phyloP scores from a whole-genome alignment of 2,329 filamentous ascomycete species.

The Colletotrichum sp. region DNA sequence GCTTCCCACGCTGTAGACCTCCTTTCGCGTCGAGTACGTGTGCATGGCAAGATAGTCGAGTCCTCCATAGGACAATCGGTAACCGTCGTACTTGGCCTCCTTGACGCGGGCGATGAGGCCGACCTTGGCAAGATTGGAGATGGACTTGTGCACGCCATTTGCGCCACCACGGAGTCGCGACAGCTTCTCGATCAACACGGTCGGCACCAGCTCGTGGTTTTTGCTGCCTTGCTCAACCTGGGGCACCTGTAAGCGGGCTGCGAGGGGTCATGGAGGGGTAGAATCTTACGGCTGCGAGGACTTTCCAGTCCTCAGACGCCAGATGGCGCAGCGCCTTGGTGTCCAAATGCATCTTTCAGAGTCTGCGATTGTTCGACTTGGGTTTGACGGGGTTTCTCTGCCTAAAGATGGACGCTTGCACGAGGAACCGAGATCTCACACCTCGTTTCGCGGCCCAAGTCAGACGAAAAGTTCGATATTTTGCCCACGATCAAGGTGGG shows the following conservation, averaged over 20 bases:
- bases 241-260: constrained; percentile 38
- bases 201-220: constrained; percentile 97
- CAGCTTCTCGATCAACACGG: constrained; percentile 82
- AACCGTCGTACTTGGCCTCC: constrained; percentile 97
- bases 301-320: constrained; percentile 90
- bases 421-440: background rate
- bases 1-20: constrained; percentile 90
- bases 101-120: constrained; percentile 91
- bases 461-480: constrained; percentile 1
- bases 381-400: background rate
- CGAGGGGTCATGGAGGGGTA: constrained; percentile 27
- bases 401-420: background rate
- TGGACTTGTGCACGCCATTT: constrained; percentile 81
- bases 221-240: constrained; percentile 93
- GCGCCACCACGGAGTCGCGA: constrained; percentile 79
- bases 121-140: constrained; percentile 89
- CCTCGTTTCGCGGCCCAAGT: background rate
- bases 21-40: constrained; percentile 78
- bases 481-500: constrained; percentile 16
- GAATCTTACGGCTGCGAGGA: constrained; percentile 80
- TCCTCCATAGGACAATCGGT: constrained; percentile 94
- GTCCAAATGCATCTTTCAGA: constrained; percentile 83
- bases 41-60: constrained; percentile 97
- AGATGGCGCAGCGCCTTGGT: constrained; percentile 93
- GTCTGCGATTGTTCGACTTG: background rate